Percentiles rank a stretch among this genome's conserved stretches.
phyloP scores from a whole-genome alignment of 352 stramenopile species.

The Halophytophthora polymorphica region DNA sequence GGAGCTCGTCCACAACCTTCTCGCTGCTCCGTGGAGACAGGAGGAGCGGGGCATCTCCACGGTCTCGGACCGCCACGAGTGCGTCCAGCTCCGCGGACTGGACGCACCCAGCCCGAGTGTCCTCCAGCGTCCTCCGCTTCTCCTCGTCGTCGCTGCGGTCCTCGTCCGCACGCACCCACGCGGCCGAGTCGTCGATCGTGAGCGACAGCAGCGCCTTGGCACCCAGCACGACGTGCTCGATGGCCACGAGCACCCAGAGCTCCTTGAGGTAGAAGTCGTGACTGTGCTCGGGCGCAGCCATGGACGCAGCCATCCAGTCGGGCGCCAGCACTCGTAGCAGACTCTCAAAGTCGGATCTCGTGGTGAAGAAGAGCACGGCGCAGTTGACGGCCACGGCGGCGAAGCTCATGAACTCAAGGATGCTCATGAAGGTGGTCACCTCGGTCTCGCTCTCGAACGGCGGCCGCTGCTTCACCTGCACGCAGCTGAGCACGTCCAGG shows the following conservation, averaged over 20 bases:
- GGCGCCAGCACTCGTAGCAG: constrained; percentile 23
- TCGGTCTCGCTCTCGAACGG: constrained; percentile 79
- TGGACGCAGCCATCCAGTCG: constrained; percentile 8
- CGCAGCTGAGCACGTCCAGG: constrained; percentile 79
- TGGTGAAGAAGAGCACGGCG: constrained; percentile 71
- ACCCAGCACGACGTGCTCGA: constrained; percentile 65
- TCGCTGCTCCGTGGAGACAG: not conserved
- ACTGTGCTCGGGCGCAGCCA: constrained; percentile 6
- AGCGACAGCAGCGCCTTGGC: constrained; percentile 65
- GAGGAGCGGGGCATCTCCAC: not conserved
- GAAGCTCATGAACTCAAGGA: constrained; percentile 91
- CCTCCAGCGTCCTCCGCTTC: constrained; percentile 25
- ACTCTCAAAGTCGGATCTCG: constrained; percentile 58
- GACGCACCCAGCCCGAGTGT: not conserved
- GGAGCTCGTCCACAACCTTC: constrained; percentile 14
- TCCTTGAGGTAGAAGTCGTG: constrained; percentile 42
- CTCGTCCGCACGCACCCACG: constrained; percentile 74
- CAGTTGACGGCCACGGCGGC: constrained; percentile 76
- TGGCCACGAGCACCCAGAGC: constrained; percentile 54
- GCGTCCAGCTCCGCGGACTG: not conserved
- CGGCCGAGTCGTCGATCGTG: constrained; percentile 61
- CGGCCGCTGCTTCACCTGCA: constrained; percentile 66
- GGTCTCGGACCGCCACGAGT: not conserved
- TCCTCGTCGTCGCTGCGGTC: constrained; percentile 49
- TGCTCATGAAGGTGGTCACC: constrained; percentile 89